Conservation (phyloP, 2,329 filamentous ascomycete species). For the Beauveria pseudobassiana region DNA sequence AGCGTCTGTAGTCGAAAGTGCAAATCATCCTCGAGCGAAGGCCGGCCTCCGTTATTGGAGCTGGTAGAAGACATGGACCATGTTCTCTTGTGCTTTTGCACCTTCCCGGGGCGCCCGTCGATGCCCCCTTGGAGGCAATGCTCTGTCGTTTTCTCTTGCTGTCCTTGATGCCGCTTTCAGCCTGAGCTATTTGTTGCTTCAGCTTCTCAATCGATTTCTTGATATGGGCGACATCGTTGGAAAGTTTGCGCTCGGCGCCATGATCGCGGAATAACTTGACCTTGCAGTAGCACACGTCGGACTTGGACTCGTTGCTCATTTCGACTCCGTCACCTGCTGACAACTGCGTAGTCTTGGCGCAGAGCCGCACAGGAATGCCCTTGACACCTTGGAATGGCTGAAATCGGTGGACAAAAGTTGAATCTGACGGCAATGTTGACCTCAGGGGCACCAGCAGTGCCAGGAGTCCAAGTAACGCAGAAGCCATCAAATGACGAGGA, state of each 20-base stretch:
- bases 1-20: conserved; percentile 70
- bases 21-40: conserved; percentile 64
- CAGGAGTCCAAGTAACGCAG: conserved; percentile 80
- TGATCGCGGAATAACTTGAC: conserved; percentile 96
- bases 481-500: conserved; percentile 88
- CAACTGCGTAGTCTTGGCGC: conserved; percentile 76
- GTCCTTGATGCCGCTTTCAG: conserved; percentile 60
- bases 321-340: conserved; percentile 38
- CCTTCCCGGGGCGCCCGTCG: conserved; percentile 65
- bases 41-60: conserved; percentile 44
- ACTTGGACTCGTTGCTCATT: conserved; percentile 33
- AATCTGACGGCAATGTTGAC: conserved; percentile 88
- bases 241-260: conserved; percentile 87
- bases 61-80: conserved; percentile 88
- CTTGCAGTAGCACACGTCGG: conserved; percentile 89
- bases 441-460: conserved; percentile 59
- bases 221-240: conserved; percentile 89
- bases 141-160: conserved; percentile 55
- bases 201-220: conserved; percentile 96
- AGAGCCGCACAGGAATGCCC: conserved; percentile 88
- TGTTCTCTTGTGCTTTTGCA: conserved; percentile 82
- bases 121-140: conserved; percentile 39
- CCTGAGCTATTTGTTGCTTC: conserved; percentile 84
- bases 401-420: conserved; percentile 99
- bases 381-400: conserved; percentile 97